Conservation (phyloP, 1,284 basidiomycete genomes). For the Phellinidium pouzarii region DNA sequence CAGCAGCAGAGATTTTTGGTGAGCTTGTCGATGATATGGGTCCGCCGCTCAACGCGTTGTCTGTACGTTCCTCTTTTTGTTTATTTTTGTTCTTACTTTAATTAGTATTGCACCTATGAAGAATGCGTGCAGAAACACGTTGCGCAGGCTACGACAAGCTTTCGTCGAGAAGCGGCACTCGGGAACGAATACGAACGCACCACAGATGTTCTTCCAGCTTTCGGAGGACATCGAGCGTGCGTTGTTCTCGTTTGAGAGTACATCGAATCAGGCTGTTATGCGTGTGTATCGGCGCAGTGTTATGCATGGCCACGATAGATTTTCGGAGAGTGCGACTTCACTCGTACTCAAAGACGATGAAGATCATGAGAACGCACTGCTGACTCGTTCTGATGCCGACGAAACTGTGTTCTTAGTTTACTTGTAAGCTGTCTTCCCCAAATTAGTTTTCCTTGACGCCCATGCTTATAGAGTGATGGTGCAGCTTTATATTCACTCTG, state of each 20-base stretch:
- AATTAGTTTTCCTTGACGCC: constrained; percentile 9
- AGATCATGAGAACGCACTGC: constrained; percentile 41
- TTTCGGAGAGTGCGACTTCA: background rate
- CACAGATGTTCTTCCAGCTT: constrained; percentile 55
- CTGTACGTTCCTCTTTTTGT: constrained; percentile 42
- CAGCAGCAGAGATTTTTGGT: constrained; percentile 74
- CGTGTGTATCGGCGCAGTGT: constrained; percentile 63
- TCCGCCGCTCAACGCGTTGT: constrained; percentile 67
- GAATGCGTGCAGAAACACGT: constrained; percentile 52
- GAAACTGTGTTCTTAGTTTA: constrained; percentile 78
- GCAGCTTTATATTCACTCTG: constrained; percentile 89
- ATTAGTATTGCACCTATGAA: constrained; percentile 25
- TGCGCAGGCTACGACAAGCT: constrained; percentile 56
- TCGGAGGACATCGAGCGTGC: constrained; percentile 63
- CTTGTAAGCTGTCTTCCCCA: constrained; percentile 81
- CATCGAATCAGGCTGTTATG: constrained; percentile 76
- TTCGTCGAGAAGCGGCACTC: constrained; percentile 37
- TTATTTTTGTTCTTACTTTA: constrained; percentile 3
- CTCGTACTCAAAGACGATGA: constrained; percentile 32
- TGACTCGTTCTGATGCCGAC: constrained; percentile 19
- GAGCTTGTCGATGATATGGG: constrained; percentile 80
- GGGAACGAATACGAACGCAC: constrained; percentile 20
- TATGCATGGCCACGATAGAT: constrained; percentile 27
- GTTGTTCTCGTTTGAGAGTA: constrained; percentile 70
- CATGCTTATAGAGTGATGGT: constrained; percentile 27